These are phyloP conservation scores for Lodderomyces metapsilosis DNA, from an alignment of 1,139 yeast species.

Conservation along the genomic window DNA sequence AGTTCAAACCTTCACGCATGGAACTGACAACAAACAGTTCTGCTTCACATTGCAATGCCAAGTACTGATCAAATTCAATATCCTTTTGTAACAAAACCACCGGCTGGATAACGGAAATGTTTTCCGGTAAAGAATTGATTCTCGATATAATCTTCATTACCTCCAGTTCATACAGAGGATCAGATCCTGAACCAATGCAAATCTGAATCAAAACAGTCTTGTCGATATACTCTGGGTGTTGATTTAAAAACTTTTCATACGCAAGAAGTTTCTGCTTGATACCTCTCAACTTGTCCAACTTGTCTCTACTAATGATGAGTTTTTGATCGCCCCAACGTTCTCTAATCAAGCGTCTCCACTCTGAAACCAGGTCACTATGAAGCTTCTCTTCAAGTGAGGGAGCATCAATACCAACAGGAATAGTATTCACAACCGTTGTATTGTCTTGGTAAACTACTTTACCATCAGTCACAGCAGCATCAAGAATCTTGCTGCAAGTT, in stretches of 20 bases:
- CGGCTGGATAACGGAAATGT: constrained; percentile 78
- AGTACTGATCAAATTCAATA: constrained; percentile 81
- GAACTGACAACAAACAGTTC: constrained; percentile 85
- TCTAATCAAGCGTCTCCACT: constrained; percentile 71
- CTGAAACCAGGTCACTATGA: constrained; percentile 50
- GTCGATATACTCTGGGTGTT: constrained; percentile 69
- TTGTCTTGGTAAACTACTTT: constrained; percentile 72
- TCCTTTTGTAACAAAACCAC: constrained; percentile 87
- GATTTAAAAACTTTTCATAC: constrained; percentile 71
- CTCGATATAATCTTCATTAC: constrained; percentile 77
- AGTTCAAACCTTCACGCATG: constrained; percentile 93
- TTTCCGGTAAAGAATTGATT: constrained; percentile 72
- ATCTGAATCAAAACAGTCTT: constrained; percentile 79
- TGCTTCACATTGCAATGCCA: constrained; percentile 84
- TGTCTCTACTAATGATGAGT: constrained; percentile 84
- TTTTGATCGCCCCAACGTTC: constrained; percentile 74
- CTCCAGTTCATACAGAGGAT: constrained; percentile 64
- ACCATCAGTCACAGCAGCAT: constrained; percentile 76
- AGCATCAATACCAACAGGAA: constrained; percentile 89
- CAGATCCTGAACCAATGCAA: constrained; percentile 54
- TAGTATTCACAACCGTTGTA: constrained; percentile 62
- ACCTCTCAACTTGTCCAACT: constrained; percentile 84
- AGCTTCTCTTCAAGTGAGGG: constrained; percentile 50
- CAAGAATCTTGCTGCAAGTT: constrained; percentile 78
- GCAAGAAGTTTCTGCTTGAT: constrained; percentile 84